Conservation (phyloP, 2,329 filamentous ascomycete species). For the Tolypocladium amazonense region DNA sequence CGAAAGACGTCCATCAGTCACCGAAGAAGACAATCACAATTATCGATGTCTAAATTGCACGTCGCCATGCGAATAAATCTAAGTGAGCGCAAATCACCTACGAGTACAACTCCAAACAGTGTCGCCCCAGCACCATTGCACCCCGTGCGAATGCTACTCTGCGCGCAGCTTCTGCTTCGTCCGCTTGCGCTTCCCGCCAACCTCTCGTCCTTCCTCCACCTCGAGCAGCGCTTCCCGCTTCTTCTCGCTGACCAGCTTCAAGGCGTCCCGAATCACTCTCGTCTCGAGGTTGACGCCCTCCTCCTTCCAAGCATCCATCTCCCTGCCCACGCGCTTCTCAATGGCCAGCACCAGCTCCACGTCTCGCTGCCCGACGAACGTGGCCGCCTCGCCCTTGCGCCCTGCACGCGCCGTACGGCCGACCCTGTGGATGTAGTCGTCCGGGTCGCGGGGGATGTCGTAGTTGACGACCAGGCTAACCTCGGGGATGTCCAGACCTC, state of each 20-base stretch:
- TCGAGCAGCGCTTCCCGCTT: conserved; percentile 85
- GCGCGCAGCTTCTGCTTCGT: conserved; percentile 45
- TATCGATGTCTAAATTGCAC: background rate
- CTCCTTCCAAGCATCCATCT: conserved; percentile 79
- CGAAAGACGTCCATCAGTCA: background rate
- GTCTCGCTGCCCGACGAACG: conserved; percentile 86
- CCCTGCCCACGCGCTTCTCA: conserved; percentile 66
- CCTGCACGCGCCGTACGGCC: conserved; percentile 93
- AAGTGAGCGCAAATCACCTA: background rate
- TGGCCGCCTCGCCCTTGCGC: conserved; percentile 69
- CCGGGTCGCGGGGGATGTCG: conserved; percentile 88
- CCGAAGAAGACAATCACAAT: background rate
- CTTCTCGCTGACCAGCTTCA: conserved; percentile 91
- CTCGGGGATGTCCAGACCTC: conserved; percentile 90
- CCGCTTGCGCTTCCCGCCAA: conserved; percentile 70
- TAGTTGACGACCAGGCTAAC: conserved; percentile 90
- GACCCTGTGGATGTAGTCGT: conserved; percentile 95
- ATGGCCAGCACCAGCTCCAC: conserved; percentile 86
- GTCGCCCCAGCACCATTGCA: background rate
- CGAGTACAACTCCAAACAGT: background rate
- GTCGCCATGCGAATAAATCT: background rate
- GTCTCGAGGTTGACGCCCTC: conserved; percentile 92
- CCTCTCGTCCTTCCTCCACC: conserved; percentile 85
- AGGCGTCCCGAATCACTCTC: conserved; percentile 69
- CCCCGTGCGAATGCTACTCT: conserved; percentile 8